A percentile compares a stretch with the other conserved stretches of the same genome.
Evolutionary conservation across 495 filamentous ascomycete species (phyloP).

Genomic region (Tuber indicum): DNA sequence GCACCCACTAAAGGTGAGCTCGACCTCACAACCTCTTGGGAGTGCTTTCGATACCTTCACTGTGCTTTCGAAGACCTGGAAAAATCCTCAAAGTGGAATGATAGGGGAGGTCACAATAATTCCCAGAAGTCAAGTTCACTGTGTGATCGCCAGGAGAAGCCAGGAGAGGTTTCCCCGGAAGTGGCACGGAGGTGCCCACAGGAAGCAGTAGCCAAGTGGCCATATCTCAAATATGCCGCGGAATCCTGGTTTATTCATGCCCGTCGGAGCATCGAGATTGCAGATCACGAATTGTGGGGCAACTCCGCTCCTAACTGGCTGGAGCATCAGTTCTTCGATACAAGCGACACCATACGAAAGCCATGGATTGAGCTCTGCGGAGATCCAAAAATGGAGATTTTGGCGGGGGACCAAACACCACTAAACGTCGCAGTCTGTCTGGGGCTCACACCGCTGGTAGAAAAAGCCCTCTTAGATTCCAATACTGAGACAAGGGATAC

Average conservation of each 20-base stretch:
- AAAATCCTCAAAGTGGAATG: accelerated
- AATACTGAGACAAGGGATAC: not conserved
- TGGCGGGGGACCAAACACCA: not conserved
- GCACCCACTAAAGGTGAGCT: not conserved
- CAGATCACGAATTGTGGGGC: not conserved
- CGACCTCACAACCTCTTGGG: not conserved
- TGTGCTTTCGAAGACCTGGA: not conserved
- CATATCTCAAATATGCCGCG: not conserved
- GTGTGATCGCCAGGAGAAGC: accelerated
- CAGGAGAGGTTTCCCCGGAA: not conserved
- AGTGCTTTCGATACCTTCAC: not conserved
- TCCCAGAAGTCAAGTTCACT: not conserved
- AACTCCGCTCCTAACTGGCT: not conserved
- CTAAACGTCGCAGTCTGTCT: too few relatives aligned
- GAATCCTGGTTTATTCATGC: not conserved
- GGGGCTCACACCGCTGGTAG: not conserved
- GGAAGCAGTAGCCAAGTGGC: not conserved
- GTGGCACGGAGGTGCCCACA: not conserved
- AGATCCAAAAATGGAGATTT: not conserved
- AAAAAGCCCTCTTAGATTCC: not conserved
- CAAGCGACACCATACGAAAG: not conserved
- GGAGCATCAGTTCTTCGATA: not conserved
- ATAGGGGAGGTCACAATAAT: accelerated
- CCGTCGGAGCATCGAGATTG: not conserved
- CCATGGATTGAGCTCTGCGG: not conserved